Evolutionary conservation across 164 flowering plant species (phyloP).

Genomic region (Warburgia ugandensis): DNA sequence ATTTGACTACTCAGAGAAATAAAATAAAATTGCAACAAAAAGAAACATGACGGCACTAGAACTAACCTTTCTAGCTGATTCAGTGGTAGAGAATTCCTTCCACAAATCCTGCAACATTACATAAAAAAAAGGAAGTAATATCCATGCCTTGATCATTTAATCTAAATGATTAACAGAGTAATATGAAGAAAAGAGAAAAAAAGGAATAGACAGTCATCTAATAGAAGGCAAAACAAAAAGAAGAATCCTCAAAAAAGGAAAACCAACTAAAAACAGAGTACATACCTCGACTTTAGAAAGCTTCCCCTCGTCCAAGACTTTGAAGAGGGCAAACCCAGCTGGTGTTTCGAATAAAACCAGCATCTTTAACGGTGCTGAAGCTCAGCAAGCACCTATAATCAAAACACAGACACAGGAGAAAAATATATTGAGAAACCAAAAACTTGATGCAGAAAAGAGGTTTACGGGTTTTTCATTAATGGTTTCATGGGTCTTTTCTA

Average conservation of each 20-base stretch:
- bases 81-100: conserved; percentile 61
- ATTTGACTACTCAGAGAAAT: background rate
- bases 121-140: background rate
- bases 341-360: conserved; percentile 72
- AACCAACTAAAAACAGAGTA: background rate
- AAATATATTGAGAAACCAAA: no score
- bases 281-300: conserved; percentile 57
- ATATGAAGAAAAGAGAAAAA: background rate
- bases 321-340: conserved; percentile 83
- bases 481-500: no score
- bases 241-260: background rate
- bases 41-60: background rate
- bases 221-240: background rate
- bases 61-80: conserved; percentile 65
- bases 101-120: conserved; percentile 46
- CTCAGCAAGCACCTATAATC: no score
- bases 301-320: conserved; percentile 79
- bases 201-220: background rate
- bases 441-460: no score
- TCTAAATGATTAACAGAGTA: background rate
- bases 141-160: background rate
- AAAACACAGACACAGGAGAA: no score
- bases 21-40: background rate
- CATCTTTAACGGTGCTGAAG: no score
- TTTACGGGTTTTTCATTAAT: no score